These are phyloP conservation scores for Pterulicium gracile DNA, from an alignment of 1,284 basidiomycete species.

Conservation along the genomic window DNA sequence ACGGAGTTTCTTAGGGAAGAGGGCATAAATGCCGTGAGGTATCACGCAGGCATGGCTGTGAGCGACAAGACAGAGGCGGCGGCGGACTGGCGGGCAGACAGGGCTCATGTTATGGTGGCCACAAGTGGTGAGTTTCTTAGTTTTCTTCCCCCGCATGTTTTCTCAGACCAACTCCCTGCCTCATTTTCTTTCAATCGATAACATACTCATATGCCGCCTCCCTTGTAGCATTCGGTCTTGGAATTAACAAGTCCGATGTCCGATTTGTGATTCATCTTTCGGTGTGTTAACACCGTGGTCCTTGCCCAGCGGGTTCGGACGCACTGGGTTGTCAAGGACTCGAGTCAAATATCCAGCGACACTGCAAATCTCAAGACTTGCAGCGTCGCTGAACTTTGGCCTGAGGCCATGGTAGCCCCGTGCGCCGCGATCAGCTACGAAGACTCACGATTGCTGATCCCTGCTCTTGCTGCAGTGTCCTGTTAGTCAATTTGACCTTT, in stretches of 20 bases:
- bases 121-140: background rate
- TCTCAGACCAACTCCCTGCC: too few species aligned
- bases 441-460: too few species aligned
- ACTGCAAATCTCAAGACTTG: background rate
- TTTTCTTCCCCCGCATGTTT: background rate
- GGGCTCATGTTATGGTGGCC: background rate
- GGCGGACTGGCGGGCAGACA: background rate
- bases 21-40: background rate
- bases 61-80: background rate
- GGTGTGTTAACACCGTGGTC: too few species aligned
- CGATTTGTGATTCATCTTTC: background rate
- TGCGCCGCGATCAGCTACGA: background rate
- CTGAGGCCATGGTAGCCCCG: background rate
- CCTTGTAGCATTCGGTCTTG: background rate
- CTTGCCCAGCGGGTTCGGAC: too few species aligned
- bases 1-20: too few species aligned
- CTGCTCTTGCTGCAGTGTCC: too few species aligned
- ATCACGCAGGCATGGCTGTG: background rate
- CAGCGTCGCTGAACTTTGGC: too few species aligned
- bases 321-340: background rate
- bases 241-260: background rate
- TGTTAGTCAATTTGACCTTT: too few species aligned
- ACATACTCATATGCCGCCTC: too few species aligned
- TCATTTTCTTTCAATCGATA: background rate
- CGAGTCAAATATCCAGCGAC: background rate